Evolutionary conservation across 1,284 basidiomycete genomes (phyloP), one percentile per base, ranked within the genome.

Genomic region (Phylloboletellus chloephorus): DNA sequence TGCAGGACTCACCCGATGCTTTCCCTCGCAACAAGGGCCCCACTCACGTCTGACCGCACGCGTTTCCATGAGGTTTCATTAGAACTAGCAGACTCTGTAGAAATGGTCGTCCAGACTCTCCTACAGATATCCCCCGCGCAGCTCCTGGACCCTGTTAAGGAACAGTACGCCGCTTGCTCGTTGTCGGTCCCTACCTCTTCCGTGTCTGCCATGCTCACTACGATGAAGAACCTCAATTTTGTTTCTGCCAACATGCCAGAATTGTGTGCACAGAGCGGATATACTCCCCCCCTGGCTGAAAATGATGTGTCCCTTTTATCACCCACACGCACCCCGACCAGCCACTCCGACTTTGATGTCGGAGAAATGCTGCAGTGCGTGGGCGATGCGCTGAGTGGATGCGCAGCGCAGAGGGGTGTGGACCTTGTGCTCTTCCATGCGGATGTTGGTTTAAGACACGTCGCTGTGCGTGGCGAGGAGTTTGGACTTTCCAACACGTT

Each of bases 181-280:
- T 65, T 94, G 12, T 82, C 88, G 24, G 74, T 94, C 34, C 91
- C 91, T 3, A 87, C 86, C 0, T 78, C 90, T 2, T 88, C 83
- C 46, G 73, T 95, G 60, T 84, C 87, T n/a, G 87, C 88, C 16
- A 74, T 95, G 58, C 77, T 94, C 57, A 88, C 88, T 4, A 78
- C 83, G 21, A 88, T 94, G 86, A 88, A 89, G 65, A 87, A 85
- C 49, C 75, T 95, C 48, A 94, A 93, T 60, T 94, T 88, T 57
- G 77, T 94, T 52, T 87, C 87, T 1, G 86, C 87, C 10, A 87
- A 93, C 59, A 79, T 87, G 75, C 52, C 66, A 10, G 60, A 70
- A 8, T 68, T 82, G 49, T 63, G 47, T 37, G 41, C 47, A 33
- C 37, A 37, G 43, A 34, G 37, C 16, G 51, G 41, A 32, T 31